Conservation (phyloP, 1,139 yeast species). For the Wickerhamomyces sp. region DNA sequence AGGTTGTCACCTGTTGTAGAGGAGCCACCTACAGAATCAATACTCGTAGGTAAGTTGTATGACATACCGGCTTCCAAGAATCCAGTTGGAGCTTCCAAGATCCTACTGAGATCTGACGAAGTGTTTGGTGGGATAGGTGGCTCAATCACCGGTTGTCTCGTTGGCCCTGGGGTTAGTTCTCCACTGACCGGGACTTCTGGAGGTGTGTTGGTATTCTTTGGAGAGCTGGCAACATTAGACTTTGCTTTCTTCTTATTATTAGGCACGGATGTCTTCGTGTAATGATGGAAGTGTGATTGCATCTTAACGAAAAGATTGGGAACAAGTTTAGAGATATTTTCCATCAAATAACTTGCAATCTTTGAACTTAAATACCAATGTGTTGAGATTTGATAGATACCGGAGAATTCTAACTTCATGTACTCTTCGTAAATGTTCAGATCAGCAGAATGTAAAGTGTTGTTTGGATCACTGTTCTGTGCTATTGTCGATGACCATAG, state of each 20-base stretch:
- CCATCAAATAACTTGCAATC: constrained; percentile 39
- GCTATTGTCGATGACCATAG: constrained; percentile 33
- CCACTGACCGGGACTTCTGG: background rate
- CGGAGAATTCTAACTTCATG: constrained; percentile 41
- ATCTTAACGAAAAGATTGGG: constrained; percentile 28
- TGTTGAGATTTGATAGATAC: constrained; percentile 40
- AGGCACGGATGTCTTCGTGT: constrained; percentile 4
- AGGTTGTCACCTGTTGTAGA: background rate
- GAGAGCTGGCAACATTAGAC: background rate
- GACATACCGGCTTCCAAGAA: constrained; percentile 9
- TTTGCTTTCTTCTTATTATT: background rate
- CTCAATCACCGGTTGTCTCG: too few species aligned
- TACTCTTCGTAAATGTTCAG: constrained; percentile 40
- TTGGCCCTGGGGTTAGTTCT: too few species aligned
- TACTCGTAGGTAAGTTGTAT: constrained; percentile 6
- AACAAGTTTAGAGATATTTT: constrained; percentile 29
- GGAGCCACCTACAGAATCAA: background rate
- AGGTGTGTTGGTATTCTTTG: background rate
- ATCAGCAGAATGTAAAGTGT: constrained; percentile 24
- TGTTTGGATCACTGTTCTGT: constrained; percentile 7
- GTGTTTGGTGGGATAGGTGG: background rate
- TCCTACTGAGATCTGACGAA: constrained; percentile 2
- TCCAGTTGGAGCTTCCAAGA: constrained; percentile 5
- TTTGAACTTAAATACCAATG: constrained; percentile 47
- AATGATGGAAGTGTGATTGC: constrained; percentile 15